A percentile compares a stretch with the other conserved stretches of the same genome.
These are phyloP conservation scores for Tylopilus plumbeoviolaceoides DNA, from an alignment of 768 basidiomycete genomes.

Conservation along the genomic window DNA sequence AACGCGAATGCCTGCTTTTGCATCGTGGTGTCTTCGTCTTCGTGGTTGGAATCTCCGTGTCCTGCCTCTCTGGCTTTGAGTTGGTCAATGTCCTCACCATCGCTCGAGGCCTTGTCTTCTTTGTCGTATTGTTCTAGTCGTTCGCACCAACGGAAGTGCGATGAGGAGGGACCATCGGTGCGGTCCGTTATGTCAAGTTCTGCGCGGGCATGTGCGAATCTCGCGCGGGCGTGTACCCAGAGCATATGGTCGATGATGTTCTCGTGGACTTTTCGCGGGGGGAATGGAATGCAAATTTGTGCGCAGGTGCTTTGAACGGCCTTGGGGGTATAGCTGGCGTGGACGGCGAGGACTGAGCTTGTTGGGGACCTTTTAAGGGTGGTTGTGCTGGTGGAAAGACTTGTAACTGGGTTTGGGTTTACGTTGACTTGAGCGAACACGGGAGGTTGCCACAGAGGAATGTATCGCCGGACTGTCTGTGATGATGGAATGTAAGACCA, in stretches of 20 bases:
- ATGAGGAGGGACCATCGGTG: constrained; percentile 60
- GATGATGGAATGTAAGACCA: constrained; percentile 32
- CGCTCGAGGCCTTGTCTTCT: constrained; percentile 62
- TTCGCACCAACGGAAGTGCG: constrained; percentile 58
- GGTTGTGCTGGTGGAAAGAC: constrained; percentile 29
- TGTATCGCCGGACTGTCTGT: too few relatives aligned
- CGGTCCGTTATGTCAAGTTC: constrained; percentile 85
- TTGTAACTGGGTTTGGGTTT: constrained; percentile 16
- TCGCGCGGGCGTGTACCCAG: constrained; percentile 77
- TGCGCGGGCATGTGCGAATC: constrained; percentile 79
- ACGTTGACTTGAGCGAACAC: too few relatives aligned
- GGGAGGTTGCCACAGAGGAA: too few relatives aligned
- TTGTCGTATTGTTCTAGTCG: constrained; percentile 76
- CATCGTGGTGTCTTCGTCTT: constrained; percentile 57
- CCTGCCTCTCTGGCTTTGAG: constrained; percentile 49
- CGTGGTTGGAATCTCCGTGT: constrained; percentile 44
- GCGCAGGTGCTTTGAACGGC: constrained; percentile 68
- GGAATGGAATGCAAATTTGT: constrained; percentile 86
- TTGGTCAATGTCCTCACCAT: constrained; percentile 53
- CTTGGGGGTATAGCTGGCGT: constrained; percentile 3
- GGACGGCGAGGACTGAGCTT: constrained; percentile 15
- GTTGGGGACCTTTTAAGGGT: constrained; percentile 27
- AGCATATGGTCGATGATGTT: constrained; percentile 88
- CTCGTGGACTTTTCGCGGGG: constrained; percentile 82
- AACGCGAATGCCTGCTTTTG: constrained; percentile 57